Evolutionary conservation across 2,329 filamentous ascomycete species (phyloP).

Genomic region (Penicillium sp.): DNA sequence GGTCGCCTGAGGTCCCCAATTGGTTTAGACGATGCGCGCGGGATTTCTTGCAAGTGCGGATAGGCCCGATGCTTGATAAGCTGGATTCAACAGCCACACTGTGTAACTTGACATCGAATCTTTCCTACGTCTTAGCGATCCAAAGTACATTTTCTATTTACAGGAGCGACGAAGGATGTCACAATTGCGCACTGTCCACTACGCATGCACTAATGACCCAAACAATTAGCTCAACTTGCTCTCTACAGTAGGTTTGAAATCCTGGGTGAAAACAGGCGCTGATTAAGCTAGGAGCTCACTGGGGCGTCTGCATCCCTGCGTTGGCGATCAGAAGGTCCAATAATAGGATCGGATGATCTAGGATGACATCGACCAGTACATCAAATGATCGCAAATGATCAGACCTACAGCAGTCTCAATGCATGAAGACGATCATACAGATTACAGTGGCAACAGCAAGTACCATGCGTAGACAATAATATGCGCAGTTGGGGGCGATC

Average conservation of each 20-base stretch:
- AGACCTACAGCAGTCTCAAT: conserved; percentile 1
- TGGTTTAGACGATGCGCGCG: neutral
- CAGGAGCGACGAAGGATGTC: neutral
- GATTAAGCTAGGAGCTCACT: conserved; percentile 3
- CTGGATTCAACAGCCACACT: neutral
- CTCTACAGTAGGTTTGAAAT: neutral
- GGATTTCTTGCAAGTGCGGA: neutral
- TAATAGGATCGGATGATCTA: conserved; percentile 2
- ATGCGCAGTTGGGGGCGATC: neutral
- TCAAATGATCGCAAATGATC: conserved; percentile 1
- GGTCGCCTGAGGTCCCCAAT: neutral
- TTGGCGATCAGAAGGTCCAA: conserved; percentile 12
- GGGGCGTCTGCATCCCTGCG: conserved; percentile 17
- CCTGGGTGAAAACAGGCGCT: neutral
- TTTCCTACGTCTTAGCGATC: neutral
- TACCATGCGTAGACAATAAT: neutral
- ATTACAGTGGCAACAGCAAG: neutral
- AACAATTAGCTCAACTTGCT: neutral
- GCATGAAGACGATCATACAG: neutral
- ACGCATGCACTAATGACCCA: neutral
- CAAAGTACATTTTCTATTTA: neutral
- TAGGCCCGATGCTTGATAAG: neutral
- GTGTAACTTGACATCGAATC: neutral
- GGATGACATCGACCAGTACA: conserved; percentile 8
- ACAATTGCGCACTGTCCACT: neutral